phyloP scores from a whole-genome alignment of 2,329 filamentous ascomycete species.

The Talaromyces pinophilus region DNA sequence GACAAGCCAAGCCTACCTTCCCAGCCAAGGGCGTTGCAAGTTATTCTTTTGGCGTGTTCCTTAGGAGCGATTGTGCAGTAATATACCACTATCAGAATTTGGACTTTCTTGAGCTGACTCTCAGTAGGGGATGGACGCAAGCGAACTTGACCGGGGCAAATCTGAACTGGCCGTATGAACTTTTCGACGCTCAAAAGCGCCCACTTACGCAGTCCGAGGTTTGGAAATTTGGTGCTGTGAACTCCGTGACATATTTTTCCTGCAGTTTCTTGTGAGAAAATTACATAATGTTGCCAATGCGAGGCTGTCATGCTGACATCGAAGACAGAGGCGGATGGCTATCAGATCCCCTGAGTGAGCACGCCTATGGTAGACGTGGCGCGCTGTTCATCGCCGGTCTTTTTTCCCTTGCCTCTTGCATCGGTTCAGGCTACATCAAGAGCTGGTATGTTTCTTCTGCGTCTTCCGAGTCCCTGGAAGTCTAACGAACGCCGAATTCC shows the following conservation, averaged over 20 bases:
- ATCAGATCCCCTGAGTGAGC: slow-evolving; percentile 36
- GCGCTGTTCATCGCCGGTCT: slow-evolving; percentile 34
- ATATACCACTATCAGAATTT: background rate
- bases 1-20: slow-evolving; percentile 25
- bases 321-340: slow-evolving; percentile 30
- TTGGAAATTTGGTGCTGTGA: slow-evolving; percentile 37
- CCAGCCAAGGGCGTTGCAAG: slow-evolving; percentile 35
- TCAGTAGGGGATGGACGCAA: slow-evolving; percentile 35
- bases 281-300: background rate
- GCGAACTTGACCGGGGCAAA: slow-evolving; percentile 37
- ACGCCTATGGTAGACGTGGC: slow-evolving; percentile 30
- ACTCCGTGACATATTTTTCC: slow-evolving; percentile 36
- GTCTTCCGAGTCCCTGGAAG: background rate
- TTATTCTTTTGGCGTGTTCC: slow-evolving; percentile 35
- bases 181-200: slow-evolving; percentile 25
- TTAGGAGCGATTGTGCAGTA: slow-evolving; percentile 37
- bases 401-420: slow-evolving; percentile 33
- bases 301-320: slow-evolving; percentile 4
- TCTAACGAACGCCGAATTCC: background rate
- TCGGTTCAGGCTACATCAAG: slow-evolving; percentile 32
- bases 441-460: slow-evolving; percentile 28
- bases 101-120: background rate
- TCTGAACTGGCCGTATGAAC: slow-evolving; percentile 34
- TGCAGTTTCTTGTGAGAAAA: slow-evolving; percentile 29
- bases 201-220: background rate